These are phyloP conservation scores for Fusarium xyrophilum DNA, from an alignment of 2,329 filamentous ascomycete genomes.

Conservation along the genomic window DNA sequence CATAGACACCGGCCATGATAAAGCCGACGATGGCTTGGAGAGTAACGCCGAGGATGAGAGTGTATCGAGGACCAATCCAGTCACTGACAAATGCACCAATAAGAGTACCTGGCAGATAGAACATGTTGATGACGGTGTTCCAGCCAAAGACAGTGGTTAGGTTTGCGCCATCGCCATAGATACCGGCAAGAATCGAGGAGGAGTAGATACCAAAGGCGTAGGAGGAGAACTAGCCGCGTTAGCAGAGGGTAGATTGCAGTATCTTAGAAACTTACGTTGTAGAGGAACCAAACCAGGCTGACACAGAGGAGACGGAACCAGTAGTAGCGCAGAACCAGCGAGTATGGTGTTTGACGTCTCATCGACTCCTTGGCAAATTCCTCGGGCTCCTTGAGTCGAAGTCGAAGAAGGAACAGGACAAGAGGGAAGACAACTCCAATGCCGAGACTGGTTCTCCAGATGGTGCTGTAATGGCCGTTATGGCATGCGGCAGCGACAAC, in stretches of 20 bases:
- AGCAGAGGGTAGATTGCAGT: neutral
- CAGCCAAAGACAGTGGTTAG: slow-evolving; percentile 84
- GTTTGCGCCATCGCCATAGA: slow-evolving; percentile 64
- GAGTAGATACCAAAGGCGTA: slow-evolving; percentile 91
- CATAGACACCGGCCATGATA: slow-evolving; percentile 85
- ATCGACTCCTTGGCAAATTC: slow-evolving; percentile 76
- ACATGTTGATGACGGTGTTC: slow-evolving; percentile 87
- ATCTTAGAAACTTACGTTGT: slow-evolving; percentile 60
- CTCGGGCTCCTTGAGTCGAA: slow-evolving; percentile 79
- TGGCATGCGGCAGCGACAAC: slow-evolving; percentile 63
- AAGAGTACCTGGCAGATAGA: slow-evolving; percentile 85
- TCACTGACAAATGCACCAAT: slow-evolving; percentile 80
- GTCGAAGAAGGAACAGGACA: slow-evolving; percentile 71
- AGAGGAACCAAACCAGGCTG: slow-evolving; percentile 83
- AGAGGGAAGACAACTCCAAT: slow-evolving; percentile 81
- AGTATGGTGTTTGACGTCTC: slow-evolving; percentile 64
- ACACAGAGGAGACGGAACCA: slow-evolving; percentile 75
- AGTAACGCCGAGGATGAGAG: slow-evolving; percentile 73
- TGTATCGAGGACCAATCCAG: slow-evolving; percentile 77
- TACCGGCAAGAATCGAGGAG: slow-evolving; percentile 72
- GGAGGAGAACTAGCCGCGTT: slow-evolving; percentile 65
- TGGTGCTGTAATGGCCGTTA: slow-evolving; percentile 70
- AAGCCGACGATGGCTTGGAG: slow-evolving; percentile 82
- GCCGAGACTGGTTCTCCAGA: slow-evolving; percentile 83
- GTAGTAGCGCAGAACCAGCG: slow-evolving; percentile 69